Evolutionary conservation across 1,139 yeast genomes (phyloP).

Genomic region (Protomyces inouyei): DNA sequence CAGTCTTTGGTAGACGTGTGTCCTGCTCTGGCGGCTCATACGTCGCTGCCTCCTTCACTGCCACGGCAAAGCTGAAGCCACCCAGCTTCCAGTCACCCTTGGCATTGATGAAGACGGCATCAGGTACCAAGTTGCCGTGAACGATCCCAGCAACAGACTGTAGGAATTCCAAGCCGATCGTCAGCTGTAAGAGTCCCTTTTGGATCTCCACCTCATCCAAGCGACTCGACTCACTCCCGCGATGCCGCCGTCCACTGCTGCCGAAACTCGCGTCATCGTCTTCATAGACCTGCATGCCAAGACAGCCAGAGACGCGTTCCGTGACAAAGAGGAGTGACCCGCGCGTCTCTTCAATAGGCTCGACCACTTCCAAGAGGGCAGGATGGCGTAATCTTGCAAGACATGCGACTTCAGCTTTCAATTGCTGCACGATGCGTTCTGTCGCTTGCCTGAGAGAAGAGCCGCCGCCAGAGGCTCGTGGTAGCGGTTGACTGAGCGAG

Average conservation of each 20-base stretch:
- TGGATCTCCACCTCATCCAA: constrained; percentile 69
- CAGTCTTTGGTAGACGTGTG: constrained; percentile 66
- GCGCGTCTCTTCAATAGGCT: constrained; percentile 83
- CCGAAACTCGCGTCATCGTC: constrained; percentile 33
- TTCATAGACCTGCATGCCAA: constrained; percentile 46
- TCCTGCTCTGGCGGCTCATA: constrained; percentile 62
- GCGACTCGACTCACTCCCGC: constrained; percentile 38
- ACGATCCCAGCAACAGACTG: constrained; percentile 71
- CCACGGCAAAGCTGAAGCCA: constrained; percentile 59
- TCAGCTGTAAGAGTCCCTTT: constrained; percentile 74
- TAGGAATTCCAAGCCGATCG: constrained; percentile 73
- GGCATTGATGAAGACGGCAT: constrained; percentile 66
- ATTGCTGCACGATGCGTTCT: constrained; percentile 47
- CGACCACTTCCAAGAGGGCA: constrained; percentile 70
- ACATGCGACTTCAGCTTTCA: constrained; percentile 59
- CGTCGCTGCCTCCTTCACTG: constrained; percentile 41
- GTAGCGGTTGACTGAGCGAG: constrained; percentile 57
- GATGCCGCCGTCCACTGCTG: constrained; percentile 19
- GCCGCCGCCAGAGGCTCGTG: constrained; percentile 40
- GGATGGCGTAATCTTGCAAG: constrained; percentile 85
- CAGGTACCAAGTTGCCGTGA: constrained; percentile 75
- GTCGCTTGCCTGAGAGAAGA: constrained; percentile 35
- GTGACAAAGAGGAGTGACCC: constrained; percentile 77
- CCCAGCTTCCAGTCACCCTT: constrained; percentile 93
- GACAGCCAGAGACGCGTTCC: constrained; percentile 62